Evolutionary conservation across 176 grass and related monocot species (phyloP).

Genomic region (Themeda triandra): DNA sequence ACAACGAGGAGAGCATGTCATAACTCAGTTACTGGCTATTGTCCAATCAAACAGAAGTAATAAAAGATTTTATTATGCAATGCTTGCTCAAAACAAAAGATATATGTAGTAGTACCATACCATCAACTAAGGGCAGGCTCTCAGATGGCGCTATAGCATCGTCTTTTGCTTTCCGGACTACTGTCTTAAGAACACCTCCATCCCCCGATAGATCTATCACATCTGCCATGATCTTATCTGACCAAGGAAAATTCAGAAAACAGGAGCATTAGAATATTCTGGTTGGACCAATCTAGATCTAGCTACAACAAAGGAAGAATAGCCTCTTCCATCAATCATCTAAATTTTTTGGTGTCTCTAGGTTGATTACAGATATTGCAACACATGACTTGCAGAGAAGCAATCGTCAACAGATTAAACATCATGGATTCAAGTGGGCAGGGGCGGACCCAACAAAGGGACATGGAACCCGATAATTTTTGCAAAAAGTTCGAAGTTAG

Average conservation of each 20-base stretch:
- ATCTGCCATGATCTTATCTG: constrained; percentile 61
- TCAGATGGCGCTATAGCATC: constrained; percentile 81
- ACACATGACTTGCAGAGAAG: neutral
- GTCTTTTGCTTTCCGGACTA: constrained; percentile 66
- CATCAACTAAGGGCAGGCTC: constrained; percentile 81
- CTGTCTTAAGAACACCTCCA: constrained; percentile 83
- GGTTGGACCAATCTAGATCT: neutral
- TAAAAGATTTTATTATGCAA: neutral
- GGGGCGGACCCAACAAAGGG: neutral
- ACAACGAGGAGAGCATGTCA: neutral
- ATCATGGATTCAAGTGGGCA: neutral
- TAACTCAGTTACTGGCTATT: neutral
- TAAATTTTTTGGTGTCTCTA: neutral
- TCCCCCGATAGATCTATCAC: constrained; percentile 75
- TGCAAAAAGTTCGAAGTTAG: neutral
- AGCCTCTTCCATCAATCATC: neutral
- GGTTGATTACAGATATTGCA: neutral
- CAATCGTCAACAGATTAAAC: neutral
- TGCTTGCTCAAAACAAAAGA: neutral
- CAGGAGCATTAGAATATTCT: neutral
- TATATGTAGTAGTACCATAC: constrained; percentile 65
- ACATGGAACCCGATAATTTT: neutral
- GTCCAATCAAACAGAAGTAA: neutral
- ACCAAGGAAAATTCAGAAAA: neutral
- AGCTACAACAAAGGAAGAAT: neutral